Percentiles rank a stretch among this genome's conserved stretches.
Evolutionary conservation across 805 yeast species (phyloP).

Genomic region (Ogataea paraovalis): DNA sequence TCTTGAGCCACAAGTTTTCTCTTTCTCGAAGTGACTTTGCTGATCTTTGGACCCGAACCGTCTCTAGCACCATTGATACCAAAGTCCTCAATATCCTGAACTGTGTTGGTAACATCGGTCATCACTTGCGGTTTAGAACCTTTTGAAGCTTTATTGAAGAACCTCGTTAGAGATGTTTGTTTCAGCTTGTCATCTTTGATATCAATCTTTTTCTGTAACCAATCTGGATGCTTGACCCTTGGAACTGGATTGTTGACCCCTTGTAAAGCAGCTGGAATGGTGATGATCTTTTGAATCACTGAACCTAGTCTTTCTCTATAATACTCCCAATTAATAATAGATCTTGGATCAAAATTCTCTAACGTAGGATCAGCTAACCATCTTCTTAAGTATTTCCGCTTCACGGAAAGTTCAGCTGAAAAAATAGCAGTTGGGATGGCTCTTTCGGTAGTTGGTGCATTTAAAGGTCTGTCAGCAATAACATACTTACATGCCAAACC

Average conservation of each 20-base stretch:
- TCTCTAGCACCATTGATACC: constrained; percentile 35
- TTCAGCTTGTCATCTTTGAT: constrained; percentile 61
- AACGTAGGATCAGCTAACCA: constrained; percentile 83
- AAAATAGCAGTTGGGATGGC: constrained; percentile 96
- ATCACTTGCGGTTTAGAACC: constrained; percentile 32
- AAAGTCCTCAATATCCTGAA: constrained; percentile 75
- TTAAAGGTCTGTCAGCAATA: constrained; percentile 76
- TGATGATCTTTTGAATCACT: constrained; percentile 88
- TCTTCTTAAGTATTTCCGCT: constrained; percentile 68
- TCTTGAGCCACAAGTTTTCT: constrained; percentile 33
- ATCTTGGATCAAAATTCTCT: constrained; percentile 80
- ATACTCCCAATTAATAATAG: constrained; percentile 89
- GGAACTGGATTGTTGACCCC: constrained; percentile 89
- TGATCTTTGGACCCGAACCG: constrained; percentile 33
- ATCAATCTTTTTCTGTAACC: constrained; percentile 70
- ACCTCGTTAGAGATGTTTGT: constrained; percentile 60
- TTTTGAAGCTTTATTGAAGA: constrained; percentile 46
- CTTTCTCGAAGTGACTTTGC: constrained; percentile 46
- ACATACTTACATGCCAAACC: constrained; percentile 94
- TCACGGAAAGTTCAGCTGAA: constrained; percentile 71
- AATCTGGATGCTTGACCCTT: constrained; percentile 87
- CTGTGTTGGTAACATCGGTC: constrained; percentile 30
- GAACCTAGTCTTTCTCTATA: constrained; percentile 88
- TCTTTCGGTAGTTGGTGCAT: constrained; percentile 90
- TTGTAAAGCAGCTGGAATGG: constrained; percentile 97